Conservation (phyloP, 2,329 filamentous ascomycete genomes). For the Elsinoe necatrix region DNA sequence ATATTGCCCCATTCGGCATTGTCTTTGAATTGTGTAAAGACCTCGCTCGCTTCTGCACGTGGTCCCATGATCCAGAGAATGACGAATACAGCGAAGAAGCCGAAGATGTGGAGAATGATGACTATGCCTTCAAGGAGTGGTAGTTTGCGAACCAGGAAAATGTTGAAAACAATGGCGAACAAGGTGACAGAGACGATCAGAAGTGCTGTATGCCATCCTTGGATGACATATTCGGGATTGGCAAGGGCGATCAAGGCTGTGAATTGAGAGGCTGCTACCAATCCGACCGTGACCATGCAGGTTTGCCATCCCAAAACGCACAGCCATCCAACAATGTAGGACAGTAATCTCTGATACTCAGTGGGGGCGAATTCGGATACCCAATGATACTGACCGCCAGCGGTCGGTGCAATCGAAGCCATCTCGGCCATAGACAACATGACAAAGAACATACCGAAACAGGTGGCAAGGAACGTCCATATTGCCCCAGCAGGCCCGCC, state of each 20-base stretch:
- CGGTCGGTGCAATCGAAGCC: constrained; percentile 26
- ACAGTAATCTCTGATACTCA: constrained; percentile 20
- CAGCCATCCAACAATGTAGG: constrained; percentile 26
- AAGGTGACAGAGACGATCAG: constrained; percentile 32
- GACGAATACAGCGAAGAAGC: constrained; percentile 27
- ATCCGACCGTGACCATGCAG: constrained; percentile 26
- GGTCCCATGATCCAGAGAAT: constrained; percentile 25
- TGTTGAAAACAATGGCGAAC: constrained; percentile 26
- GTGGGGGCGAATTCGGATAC: constrained; percentile 18
- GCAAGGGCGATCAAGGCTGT: constrained; percentile 31
- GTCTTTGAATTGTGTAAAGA: constrained; percentile 21
- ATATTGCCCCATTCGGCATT: constrained; percentile 18
- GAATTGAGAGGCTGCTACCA: constrained; percentile 31
- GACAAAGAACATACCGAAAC: constrained; percentile 20
- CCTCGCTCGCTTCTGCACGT: constrained; percentile 18
- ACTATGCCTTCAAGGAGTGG: constrained; percentile 27
- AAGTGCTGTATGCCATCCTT: constrained; percentile 20
- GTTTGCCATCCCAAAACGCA: constrained; percentile 27
- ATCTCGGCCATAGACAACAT: constrained; percentile 30
- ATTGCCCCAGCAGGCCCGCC: constrained; percentile 17
- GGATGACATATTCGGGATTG: constrained; percentile 24
- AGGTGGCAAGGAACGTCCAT: constrained; percentile 16
- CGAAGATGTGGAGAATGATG: constrained; percentile 27
- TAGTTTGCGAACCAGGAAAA: constrained; percentile 24
- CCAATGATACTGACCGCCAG: constrained; percentile 21